Evolutionary conservation across 257 asterid genomes (phyloP).

Genomic region (Scutellaria baicalensis): DNA sequence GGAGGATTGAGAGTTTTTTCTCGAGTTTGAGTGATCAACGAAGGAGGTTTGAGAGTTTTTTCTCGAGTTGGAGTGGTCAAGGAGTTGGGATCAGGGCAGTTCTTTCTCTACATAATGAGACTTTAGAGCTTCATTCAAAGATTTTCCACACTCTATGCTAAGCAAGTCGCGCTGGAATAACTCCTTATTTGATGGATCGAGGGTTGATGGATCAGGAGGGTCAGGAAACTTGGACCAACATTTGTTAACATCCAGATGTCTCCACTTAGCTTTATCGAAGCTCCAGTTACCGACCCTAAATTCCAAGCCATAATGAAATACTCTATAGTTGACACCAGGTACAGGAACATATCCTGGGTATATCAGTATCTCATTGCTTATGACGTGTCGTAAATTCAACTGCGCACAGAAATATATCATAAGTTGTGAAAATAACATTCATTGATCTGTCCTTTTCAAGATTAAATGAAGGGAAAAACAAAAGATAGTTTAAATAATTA

Average conservation of each 20-base stretch:
- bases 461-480: not conserved
- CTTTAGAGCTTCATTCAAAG: slow-evolving; percentile 66
- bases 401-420: slow-evolving; percentile 24
- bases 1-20: slow-evolving; percentile 21
- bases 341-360: slow-evolving; percentile 85
- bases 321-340: slow-evolving; percentile 68
- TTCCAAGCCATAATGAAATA: slow-evolving; percentile 86
- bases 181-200: slow-evolving; percentile 44
- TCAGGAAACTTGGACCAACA: slow-evolving; percentile 85
- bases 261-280: slow-evolving; percentile 92
- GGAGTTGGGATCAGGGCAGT: slow-evolving; percentile 47
- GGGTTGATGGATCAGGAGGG: slow-evolving; percentile 68
- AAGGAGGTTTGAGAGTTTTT: slow-evolving; percentile 17
- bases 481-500: not conserved
- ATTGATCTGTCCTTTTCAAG: not conserved
- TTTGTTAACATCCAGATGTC: slow-evolving; percentile 52
- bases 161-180: slow-evolving; percentile 68
- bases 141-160: slow-evolving; percentile 69
- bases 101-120: slow-evolving; percentile 46
- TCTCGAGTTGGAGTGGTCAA: slow-evolving; percentile 19
- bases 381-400: slow-evolving; percentile 70
- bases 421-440: not conserved
- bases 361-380: slow-evolving; percentile 66
- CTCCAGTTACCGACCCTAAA: slow-evolving; percentile 82
- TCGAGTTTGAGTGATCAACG: slow-evolving; percentile 14